Evolutionary conservation across 768 basidiomycete genomes (phyloP).

Genomic region (Solioccasus polychromus): DNA sequence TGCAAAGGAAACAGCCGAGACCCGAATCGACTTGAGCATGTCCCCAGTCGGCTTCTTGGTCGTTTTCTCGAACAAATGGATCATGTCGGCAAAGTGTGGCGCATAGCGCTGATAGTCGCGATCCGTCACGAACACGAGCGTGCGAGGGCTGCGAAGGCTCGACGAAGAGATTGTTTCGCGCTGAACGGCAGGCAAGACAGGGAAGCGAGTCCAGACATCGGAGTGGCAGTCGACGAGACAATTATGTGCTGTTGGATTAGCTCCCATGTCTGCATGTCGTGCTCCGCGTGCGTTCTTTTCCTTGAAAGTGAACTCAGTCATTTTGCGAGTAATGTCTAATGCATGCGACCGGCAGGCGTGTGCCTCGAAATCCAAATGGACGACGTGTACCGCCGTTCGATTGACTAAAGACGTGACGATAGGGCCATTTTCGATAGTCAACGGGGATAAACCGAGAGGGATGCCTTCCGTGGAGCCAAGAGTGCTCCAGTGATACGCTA

Average conservation of each 20-base stretch:
- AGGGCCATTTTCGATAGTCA: constrained; percentile 20
- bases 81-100: constrained; percentile 45
- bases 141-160: constrained; percentile 30
- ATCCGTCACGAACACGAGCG: constrained; percentile 45
- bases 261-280: constrained; percentile 6
- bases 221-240: constrained; percentile 51
- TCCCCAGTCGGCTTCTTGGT: constrained; percentile 53
- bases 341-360: constrained; percentile 40
- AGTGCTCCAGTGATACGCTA: constrained; percentile 53
- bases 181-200: constrained; percentile 51
- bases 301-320: constrained; percentile 55
- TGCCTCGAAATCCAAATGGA: constrained; percentile 36
- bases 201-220: constrained; percentile 61
- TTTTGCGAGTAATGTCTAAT: constrained; percentile 52
- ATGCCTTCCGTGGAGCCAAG: constrained; percentile 53
- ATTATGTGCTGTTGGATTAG: constrained; percentile 38
- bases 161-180: constrained; percentile 41
- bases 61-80: constrained; percentile 43
- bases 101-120: constrained; percentile 33
- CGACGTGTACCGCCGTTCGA: constrained; percentile 41
- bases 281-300: constrained; percentile 33
- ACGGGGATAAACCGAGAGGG: constrained; percentile 30
- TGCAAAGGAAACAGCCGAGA: constrained; percentile 32
- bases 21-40: constrained; percentile 36
- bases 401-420: constrained; percentile 45